A percentile compares a stretch with the other conserved stretches of the same genome.
Evolutionary conservation across 768 basidiomycete species (phyloP).

Genomic region (Dacryopinax primogenitus): DNA sequence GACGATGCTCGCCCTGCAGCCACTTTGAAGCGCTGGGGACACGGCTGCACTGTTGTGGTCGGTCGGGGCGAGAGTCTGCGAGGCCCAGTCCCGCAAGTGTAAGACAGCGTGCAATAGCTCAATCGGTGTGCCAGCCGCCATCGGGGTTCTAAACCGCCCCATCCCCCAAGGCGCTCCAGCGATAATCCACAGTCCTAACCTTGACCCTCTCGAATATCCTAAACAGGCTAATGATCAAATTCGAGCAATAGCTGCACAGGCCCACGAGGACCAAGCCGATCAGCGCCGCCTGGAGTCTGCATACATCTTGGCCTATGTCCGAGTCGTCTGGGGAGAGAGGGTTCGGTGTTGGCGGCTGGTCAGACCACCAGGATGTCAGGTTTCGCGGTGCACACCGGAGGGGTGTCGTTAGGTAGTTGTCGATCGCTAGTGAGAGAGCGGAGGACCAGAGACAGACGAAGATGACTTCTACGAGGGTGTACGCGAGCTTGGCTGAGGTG

Average conservation of each 20-base stretch:
- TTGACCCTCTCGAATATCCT: conserved; percentile 85
- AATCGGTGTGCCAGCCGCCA: no score
- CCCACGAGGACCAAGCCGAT: conserved; percentile 67
- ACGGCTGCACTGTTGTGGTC: no score
- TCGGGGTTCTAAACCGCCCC: background rate
- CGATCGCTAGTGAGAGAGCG: conserved; percentile 73
- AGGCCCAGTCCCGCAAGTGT: no score
- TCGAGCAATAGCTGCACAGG: conserved; percentile 67
- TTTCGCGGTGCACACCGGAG: conserved; percentile 58
- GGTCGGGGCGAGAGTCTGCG: no score
- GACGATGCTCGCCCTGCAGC: no score
- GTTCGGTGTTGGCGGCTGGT: conserved; percentile 38
- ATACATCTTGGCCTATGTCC: conserved; percentile 43
- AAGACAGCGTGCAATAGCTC: no score
- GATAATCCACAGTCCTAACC: conserved; percentile 11
- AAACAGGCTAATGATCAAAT: conserved; percentile 71
- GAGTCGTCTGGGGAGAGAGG: conserved; percentile 32
- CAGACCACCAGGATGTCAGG: conserved; percentile 59
- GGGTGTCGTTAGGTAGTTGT: conserved; percentile 81
- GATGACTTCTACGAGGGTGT: conserved; percentile 76
- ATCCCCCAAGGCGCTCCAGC: background rate
- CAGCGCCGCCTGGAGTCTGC: conserved; percentile 62
- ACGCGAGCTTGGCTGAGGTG: conserved; percentile 71
- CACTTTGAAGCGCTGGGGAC: no score
- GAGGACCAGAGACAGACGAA: conserved; percentile 94